A percentile compares a stretch with the other conserved stretches of the same genome.
Conservation (phyloP, 2,329 filamentous ascomycete species). For the Tolypocladium amazonense region DNA sequence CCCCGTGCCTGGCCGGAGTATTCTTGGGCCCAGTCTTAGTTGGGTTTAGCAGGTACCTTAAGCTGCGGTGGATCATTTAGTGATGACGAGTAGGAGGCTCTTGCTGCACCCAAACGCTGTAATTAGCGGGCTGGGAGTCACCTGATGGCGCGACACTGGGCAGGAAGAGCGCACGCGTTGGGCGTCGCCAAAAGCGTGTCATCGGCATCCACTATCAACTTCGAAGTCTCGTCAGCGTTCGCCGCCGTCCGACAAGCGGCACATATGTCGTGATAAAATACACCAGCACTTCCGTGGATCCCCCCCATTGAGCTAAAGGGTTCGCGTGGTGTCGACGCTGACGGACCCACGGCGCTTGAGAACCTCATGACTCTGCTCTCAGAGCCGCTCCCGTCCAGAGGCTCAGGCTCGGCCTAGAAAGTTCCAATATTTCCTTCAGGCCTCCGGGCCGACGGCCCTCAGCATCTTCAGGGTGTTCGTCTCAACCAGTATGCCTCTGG, state of each 20-base stretch:
- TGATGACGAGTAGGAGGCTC: neutral
- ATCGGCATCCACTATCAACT: neutral
- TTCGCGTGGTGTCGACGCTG: neutral
- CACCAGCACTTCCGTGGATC: neutral
- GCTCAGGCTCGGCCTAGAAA: neutral
- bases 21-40: neutral
- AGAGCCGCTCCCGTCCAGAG: neutral
- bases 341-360: neutral
- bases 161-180: neutral
- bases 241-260: neutral
- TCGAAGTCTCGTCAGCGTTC: neutral
- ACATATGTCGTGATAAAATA: neutral
- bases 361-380: neutral
- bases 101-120: neutral
- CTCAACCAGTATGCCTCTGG: slow-evolving; percentile 14
- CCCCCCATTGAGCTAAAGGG: neutral
- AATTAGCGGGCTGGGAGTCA: slow-evolving; percentile 7
- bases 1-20: neutral
- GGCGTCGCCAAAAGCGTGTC: neutral
- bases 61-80: neutral
- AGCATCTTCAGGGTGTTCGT: neutral
- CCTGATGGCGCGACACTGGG: slow-evolving; percentile 14
- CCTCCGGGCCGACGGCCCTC: neutral
- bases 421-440: neutral
- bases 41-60: too few species aligned